Conservation (phyloP, 768 basidiomycete species). For the Mycena epipterygia region DNA sequence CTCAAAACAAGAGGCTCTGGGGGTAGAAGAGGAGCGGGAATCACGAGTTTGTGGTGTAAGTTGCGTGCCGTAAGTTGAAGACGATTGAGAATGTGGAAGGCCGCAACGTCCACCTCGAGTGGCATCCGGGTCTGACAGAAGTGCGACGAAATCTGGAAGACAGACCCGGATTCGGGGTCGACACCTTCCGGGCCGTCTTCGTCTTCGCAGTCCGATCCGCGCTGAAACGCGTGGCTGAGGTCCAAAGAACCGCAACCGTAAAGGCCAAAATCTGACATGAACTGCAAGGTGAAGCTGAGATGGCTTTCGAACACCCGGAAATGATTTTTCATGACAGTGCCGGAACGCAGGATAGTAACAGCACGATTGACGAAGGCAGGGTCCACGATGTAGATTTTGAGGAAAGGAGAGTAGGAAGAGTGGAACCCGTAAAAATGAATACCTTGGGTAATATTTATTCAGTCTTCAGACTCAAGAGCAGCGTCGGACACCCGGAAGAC, state of each 20-base stretch:
- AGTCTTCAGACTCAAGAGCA: not conserved
- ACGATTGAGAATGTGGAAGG: slow-evolving; percentile 92
- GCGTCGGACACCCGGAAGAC: not conserved
- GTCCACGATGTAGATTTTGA: slow-evolving; percentile 86
- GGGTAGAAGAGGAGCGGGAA: slow-evolving; percentile 66
- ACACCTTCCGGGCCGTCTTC: slow-evolving; percentile 44
- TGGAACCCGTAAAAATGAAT: slow-evolving; percentile 97
- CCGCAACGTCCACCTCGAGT: slow-evolving; percentile 88
- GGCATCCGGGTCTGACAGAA: slow-evolving; percentile 74
- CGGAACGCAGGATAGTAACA: slow-evolving; percentile 83
- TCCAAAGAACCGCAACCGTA: slow-evolving; percentile 96
- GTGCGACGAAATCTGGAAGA: slow-evolving; percentile 68
- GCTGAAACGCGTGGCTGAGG: slow-evolving; percentile 74
- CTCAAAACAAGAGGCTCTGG: slow-evolving; percentile 86
- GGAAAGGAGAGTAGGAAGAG: slow-evolving; percentile 84
- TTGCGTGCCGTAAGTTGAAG: slow-evolving; percentile 71
- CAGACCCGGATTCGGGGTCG: slow-evolving; percentile 13
- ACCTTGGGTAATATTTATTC: slow-evolving; percentile 9
- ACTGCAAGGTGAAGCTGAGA: slow-evolving; percentile 89
- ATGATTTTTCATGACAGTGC: slow-evolving; percentile 83
- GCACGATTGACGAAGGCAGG: slow-evolving; percentile 79
- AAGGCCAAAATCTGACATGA: slow-evolving; percentile 94
- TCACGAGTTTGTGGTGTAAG: slow-evolving; percentile 75
- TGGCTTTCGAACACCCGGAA: slow-evolving; percentile 93
- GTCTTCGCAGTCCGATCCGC: slow-evolving; percentile 56